These are phyloP conservation scores for Testicularia cyperi DNA, from an alignment of 1,284 basidiomycete genomes.

Conservation along the genomic window DNA sequence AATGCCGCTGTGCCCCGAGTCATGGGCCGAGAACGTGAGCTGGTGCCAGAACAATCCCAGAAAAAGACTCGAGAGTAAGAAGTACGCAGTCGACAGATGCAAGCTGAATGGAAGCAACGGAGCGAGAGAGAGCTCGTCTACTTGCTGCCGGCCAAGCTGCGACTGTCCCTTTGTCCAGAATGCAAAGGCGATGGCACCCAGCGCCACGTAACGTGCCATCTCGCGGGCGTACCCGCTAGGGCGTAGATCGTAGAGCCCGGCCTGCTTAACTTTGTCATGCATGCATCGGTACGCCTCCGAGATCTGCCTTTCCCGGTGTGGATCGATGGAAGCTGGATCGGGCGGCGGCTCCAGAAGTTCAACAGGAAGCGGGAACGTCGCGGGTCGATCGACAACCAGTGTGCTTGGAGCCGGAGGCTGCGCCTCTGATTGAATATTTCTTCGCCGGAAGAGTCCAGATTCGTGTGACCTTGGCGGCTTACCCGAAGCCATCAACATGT, in stretches of 20 bases:
- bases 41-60: conserved; percentile 94
- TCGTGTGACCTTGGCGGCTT: too few relatives aligned
- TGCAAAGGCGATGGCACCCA: conserved; percentile 68
- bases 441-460: too few relatives aligned
- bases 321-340: conserved; percentile 63
- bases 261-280: conserved; percentile 73
- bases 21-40: conserved; percentile 86
- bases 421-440: too few relatives aligned
- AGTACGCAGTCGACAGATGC: conserved; percentile 43
- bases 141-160: conserved; percentile 3
- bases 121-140: neutral
- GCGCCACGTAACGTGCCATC: conserved; percentile 72
- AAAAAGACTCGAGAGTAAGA: conserved; percentile 72
- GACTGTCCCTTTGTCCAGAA: conserved; percentile 63
- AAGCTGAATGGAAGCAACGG: neutral
- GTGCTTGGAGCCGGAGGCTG: neutral
- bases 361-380: conserved; percentile 50
- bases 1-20: conserved; percentile 90
- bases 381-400: conserved; percentile 20
- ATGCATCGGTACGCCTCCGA: conserved; percentile 78
- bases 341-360: conserved; percentile 58
- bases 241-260: conserved; percentile 81
- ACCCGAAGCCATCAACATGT: neutral
- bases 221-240: conserved; percentile 91
- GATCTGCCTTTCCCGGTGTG: conserved; percentile 70